A percentile compares a stretch with the other conserved stretches of the same genome.
Conservation (phyloP, 1,139 yeast genomes). For the Blastobotrys aristatus region DNA sequence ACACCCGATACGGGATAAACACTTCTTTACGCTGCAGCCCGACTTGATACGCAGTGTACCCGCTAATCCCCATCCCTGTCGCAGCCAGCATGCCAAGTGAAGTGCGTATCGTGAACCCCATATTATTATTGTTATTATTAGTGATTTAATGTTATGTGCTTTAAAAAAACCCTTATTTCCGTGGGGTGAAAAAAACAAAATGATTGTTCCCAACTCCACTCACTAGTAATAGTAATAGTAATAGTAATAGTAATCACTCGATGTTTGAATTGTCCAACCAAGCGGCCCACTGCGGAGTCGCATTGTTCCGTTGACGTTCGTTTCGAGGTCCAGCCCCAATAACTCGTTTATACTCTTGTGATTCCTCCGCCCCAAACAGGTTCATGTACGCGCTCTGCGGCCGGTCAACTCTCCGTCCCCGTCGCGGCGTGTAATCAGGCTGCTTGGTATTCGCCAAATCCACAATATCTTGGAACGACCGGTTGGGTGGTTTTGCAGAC, state of each 20-base stretch:
- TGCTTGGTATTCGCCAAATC: constrained; percentile 1
- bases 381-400: constrained; percentile 13
- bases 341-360: constrained; percentile 10
- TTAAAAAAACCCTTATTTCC: no score
- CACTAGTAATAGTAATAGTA: no score
- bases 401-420: constrained; percentile 7
- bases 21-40: constrained; percentile 19
- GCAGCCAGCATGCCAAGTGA: constrained; percentile 16
- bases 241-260: no score
- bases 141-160: no score
- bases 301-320: background rate
- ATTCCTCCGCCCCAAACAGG: constrained; percentile 14
- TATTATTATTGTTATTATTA: background rate
- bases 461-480: constrained; percentile 21
- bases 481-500: constrained; percentile 21
- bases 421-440: constrained; percentile 1
- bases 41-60: constrained; percentile 22
- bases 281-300: constrained; percentile 4
- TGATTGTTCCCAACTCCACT: no score
- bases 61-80: constrained; percentile 16
- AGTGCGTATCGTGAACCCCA: constrained; percentile 1
- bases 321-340: constrained; percentile 2
- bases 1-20: constrained; percentile 25
- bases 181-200: no score
- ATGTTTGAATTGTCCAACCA: background rate